These are phyloP conservation scores for Ceratobasidium theobromae DNA, from an alignment of 1,284 basidiomycete genomes.

Conservation along the genomic window DNA sequence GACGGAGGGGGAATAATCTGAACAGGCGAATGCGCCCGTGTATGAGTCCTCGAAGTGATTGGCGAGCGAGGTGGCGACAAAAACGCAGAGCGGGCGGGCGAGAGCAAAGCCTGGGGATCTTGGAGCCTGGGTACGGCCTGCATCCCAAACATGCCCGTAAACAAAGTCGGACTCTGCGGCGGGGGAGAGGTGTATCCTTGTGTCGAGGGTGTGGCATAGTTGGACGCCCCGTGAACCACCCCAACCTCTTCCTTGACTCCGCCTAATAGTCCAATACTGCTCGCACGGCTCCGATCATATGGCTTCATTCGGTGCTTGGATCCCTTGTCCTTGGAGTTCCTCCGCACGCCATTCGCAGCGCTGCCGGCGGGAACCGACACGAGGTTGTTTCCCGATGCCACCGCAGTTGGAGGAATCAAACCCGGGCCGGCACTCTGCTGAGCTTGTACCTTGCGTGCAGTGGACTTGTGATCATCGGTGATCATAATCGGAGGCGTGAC, in stretches of 20 bases:
- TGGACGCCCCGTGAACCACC: not conserved
- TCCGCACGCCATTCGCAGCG: not conserved
- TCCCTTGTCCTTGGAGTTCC: conserved; percentile 5
- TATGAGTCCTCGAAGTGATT: conserved; percentile 5
- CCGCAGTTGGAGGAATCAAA: not conserved
- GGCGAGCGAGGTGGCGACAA: conserved; percentile 19
- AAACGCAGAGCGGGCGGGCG: conserved; percentile 8
- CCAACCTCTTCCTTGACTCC: conserved; percentile 20
- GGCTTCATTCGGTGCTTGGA: conserved; percentile 28
- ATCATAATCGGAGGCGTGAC: conserved; percentile 95
- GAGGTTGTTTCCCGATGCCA: not conserved
- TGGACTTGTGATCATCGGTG: conserved; percentile 97
- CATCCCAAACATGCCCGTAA: not conserved
- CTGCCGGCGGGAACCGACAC: not conserved
- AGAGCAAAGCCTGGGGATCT: not conserved
- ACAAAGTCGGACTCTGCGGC: conserved; percentile 14
- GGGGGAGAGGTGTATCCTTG: conserved; percentile 28
- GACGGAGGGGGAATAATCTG: not conserved
- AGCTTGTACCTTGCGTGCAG: conserved; percentile 38
- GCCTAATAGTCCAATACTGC: conserved; percentile 15
- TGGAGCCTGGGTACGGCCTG: not conserved
- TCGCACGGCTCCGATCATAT: conserved; percentile 27
- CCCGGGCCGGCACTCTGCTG: conserved; percentile 8
- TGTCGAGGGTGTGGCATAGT: conserved; percentile 25
- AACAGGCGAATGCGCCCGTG: conserved; percentile 9